phyloP scores from a whole-genome alignment of 2,329 filamentous ascomycete species.

The Fusarium poae region DNA sequence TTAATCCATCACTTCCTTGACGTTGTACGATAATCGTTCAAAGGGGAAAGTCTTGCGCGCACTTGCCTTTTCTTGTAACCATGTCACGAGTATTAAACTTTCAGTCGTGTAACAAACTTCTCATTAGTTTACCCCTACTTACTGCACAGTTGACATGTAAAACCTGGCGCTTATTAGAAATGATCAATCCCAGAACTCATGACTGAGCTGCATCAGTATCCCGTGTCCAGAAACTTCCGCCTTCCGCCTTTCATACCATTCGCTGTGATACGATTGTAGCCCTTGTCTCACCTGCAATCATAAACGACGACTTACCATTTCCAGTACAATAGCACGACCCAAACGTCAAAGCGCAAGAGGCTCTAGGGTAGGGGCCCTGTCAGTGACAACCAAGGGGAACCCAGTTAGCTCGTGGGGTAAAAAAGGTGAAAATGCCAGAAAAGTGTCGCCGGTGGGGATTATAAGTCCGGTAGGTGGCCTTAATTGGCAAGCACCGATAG shows the following conservation, averaged over 20 bases:
- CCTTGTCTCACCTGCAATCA: background rate
- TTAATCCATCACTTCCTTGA: background rate
- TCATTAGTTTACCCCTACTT: background rate
- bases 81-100: background rate
- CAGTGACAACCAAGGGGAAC: conserved; percentile 2
- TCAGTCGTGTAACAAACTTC: background rate
- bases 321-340: background rate
- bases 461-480: conserved; percentile 5
- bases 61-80: background rate
- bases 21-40: background rate
- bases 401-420: conserved; percentile 26
- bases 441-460: background rate
- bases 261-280: conserved; percentile 5
- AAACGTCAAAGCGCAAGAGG: background rate
- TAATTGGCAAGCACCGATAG: conserved; percentile 1
- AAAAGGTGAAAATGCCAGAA: background rate
- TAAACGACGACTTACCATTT: conserved; percentile 9
- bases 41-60: background rate
- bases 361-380: conserved; percentile 18
- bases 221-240: background rate
- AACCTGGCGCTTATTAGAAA: background rate
- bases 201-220: background rate
- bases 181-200: background rate
- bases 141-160: background rate
- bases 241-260: background rate